Evolutionary conservation across 1,284 basidiomycete species (phyloP), one percentile per base, ranked within the genome.

Genomic region (Sporisorium graminicola): DNA sequence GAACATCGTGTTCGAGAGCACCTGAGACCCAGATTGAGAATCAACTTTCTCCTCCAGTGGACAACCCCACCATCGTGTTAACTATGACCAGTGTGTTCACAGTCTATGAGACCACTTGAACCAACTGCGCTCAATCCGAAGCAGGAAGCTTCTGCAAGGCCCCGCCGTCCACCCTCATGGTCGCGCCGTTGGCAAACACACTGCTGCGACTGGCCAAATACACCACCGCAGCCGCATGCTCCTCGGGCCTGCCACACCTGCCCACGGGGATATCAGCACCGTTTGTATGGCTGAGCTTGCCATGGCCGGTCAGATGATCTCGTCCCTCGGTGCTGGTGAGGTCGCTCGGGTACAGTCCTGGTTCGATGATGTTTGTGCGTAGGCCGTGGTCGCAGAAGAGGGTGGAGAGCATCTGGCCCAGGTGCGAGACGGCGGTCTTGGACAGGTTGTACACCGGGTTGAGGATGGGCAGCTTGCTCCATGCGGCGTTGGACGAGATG

Each of bases 371-470:
- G 51, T 79, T 79, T 13, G 64, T 63, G 7, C 77, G 22, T 16
- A 79, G 22, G 2, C 18, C 50, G 22, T 64, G 58, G 12, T 76
- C 59, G 49, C 54, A 55, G 27, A 79, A 71, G 57, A 79, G 66
- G 20, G 74, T 73, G 14, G 37, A 49, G 16, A 79, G 54, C 29
- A 79, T 77, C 24, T 75, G 61, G 14, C 69, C 70, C 1, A 69
- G 53, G 5, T 79, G 77, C 2, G 65, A 70, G 14, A 75, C 50
- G 14, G 77, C 65, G 10, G 77, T 68, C 61, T 79, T 79, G 52
- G 55, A 58, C 40, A 79, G 57, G 58, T 79, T 79, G 67, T 79
- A 79, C n/a, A 79, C 49, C 5, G 77, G 73, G 33, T 79, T 79
- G 42, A 79, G 55, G 63, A 79, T 77, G 31, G 72, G 72, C 0